Base-by-base conservation (phyloP, 371 early-diverging fungal genomes). In the Rhizopus delemar region DNA sequence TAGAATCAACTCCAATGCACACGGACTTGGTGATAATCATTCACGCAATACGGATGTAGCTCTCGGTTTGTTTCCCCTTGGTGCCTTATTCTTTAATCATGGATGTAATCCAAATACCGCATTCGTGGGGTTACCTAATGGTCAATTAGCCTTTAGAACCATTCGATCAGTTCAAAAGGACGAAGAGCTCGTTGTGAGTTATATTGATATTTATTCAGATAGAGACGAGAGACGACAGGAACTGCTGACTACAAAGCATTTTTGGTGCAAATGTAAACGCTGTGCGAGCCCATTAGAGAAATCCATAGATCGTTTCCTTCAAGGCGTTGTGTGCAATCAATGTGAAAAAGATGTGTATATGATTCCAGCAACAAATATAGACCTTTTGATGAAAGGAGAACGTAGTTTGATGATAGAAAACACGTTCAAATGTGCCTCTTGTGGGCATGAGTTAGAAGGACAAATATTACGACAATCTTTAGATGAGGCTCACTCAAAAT, bases 201-300 rank as follows among this genome's bases (percentile, higher is more conserved):
- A 83, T 46, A 83, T 85, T 53, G 89, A 90, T 59, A 67, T 89
- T 9, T 88, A 78, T 66, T 86, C 85, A 53, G 75, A 86, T 22
- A 83, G 90, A 46, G 82, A 87, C 60, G 85, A 86, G 62, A 80
- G 90, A 33, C 83, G 87, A 31, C 83, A 81, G 58, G 84, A 85
- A 33, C 70, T 90, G 12, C 62, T 85, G 55, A 53, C 68, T 11
- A 67, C 82, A 15, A 84, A 84, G 36, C 89, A 86, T 57, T 85
- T 88, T 60, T 86, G 86, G 85, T 90, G 90, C 71, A 84, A 87
- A 69, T 90, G 90, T 68, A 74, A 73, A 48, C 73, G 90, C 12
- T 90, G 90, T 71, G 67, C 74, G 16, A 66, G 78, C 8, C 74
- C 80, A 9, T 78, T 90, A 51, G 78, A 82, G 29, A 70, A 77